Evolutionary conservation across 2,329 filamentous ascomycete genomes (phyloP).

Genomic region (Hymenotorrendiella dingleyae): DNA sequence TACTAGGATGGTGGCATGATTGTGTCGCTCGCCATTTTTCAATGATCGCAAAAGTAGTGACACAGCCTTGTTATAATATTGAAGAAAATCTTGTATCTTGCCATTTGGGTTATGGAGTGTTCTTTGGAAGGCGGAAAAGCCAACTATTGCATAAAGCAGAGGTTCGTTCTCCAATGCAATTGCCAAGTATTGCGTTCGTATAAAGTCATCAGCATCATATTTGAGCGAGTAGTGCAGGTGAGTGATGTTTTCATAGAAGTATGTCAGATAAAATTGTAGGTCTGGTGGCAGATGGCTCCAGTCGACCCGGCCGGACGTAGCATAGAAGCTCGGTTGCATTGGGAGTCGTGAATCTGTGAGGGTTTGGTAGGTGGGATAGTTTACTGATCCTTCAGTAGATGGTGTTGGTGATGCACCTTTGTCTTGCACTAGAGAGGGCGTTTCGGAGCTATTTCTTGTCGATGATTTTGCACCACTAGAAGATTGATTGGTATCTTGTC

Average conservation of each 20-base stretch:
- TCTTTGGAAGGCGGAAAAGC: conserved; percentile 83
- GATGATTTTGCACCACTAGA: conserved; percentile 32
- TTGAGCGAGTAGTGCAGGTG: conserved; percentile 79
- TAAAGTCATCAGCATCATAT: conserved; percentile 65
- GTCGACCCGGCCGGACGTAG: conserved; percentile 32
- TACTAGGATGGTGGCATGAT: conserved; percentile 70
- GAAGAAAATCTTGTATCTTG: conserved; percentile 73
- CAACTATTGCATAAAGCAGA: conserved; percentile 78
- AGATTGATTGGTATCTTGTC: conserved; percentile 36
- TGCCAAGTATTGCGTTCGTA: conserved; percentile 64
- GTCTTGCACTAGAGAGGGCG: conserved; percentile 44
- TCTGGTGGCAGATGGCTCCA: conserved; percentile 60
- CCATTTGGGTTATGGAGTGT: conserved; percentile 65
- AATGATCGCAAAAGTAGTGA: conserved; percentile 67
- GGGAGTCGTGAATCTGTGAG: conserved; percentile 9
- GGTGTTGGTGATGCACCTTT: conserved; percentile 49
- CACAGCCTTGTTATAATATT: conserved; percentile 87
- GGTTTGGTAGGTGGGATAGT: conserved; percentile 21
- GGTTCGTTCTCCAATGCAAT: conserved; percentile 73
- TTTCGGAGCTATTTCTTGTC: conserved; percentile 47
- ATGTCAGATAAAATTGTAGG: conserved; percentile 71
- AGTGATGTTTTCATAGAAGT: conserved; percentile 71
- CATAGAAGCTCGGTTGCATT: conserved; percentile 18
- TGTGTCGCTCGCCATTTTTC: conserved; percentile 63
- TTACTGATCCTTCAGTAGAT: conserved; percentile 37